Evolutionary conservation across 2,329 filamentous ascomycete genomes (phyloP).

Genomic region (Verticillium isaacii): DNA sequence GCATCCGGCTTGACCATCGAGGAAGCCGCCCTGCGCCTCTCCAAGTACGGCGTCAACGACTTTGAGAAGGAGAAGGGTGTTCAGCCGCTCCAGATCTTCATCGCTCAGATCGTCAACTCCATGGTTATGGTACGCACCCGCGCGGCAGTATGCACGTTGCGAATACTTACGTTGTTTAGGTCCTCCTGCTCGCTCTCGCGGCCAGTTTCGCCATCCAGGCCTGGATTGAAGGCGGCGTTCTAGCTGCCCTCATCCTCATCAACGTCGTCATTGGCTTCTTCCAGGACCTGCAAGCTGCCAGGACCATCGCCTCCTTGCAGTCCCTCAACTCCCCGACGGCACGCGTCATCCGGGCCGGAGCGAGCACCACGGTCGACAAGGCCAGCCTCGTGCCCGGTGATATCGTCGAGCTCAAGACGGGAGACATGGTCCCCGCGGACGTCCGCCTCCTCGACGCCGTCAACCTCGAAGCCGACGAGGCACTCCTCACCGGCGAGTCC

Average conservation of each 20-base stretch:
- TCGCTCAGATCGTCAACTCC: conserved; percentile 53
- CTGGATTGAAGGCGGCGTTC: conserved; percentile 46
- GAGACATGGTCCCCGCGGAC: conserved; percentile 54
- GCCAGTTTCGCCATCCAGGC: conserved; percentile 43
- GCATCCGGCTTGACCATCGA: conserved; percentile 47
- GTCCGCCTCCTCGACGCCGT: conserved; percentile 47
- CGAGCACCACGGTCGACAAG: conserved; percentile 21
- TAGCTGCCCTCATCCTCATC: conserved; percentile 45
- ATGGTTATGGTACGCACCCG: conserved; percentile 57
- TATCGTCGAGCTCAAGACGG: conserved; percentile 41
- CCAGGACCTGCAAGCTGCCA: conserved; percentile 35
- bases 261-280: conserved; percentile 46
- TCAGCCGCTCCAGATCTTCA: conserved; percentile 50
- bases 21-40: conserved; percentile 46
- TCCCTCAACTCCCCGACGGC: conserved; percentile 30
- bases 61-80: conserved; percentile 43
- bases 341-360: conserved; percentile 30
- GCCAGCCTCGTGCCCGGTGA: conserved; percentile 51
- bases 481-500: conserved; percentile 56
- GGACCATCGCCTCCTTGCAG: conserved; percentile 34
- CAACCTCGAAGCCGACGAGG: conserved; percentile 61
- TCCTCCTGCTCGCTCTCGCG: conserved; percentile 57
- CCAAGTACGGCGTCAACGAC: conserved; percentile 54
- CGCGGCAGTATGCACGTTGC: conserved; percentile 48
- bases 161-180: conserved; percentile 17